Conservation (phyloP, 495 filamentous ascomycete genomes). For the Penicillium desertorum region DNA sequence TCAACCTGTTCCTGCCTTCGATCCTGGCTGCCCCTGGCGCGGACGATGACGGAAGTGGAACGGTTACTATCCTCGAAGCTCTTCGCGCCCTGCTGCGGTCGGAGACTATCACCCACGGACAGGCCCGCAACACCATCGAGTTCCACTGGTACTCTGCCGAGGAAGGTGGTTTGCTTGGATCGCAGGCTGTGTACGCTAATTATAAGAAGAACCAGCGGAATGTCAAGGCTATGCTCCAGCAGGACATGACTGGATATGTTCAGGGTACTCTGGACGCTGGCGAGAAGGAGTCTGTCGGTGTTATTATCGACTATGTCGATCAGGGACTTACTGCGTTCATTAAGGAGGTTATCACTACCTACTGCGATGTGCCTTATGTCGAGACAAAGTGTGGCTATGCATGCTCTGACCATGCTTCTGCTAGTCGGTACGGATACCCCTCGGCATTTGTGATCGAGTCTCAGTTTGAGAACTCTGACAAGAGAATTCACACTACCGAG, state of each 20-base stretch:
- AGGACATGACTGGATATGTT: constrained; percentile 97
- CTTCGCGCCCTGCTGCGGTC: constrained; percentile 62
- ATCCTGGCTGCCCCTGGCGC: constrained; percentile 75
- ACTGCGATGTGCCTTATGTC: constrained; percentile 87
- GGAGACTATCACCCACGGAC: constrained; percentile 50
- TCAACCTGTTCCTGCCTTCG: constrained; percentile 86
- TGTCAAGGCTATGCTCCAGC: constrained; percentile 96
- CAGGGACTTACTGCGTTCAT: constrained; percentile 82
- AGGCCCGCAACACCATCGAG: constrained; percentile 76
- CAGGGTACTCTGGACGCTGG: constrained; percentile 82
- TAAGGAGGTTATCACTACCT: constrained; percentile 81
- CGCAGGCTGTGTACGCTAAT: constrained; percentile 79
- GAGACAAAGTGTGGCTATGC: constrained; percentile 96
- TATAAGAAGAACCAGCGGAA: constrained; percentile 75
- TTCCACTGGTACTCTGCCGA: constrained; percentile 97
- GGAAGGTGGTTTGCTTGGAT: constrained; percentile 84
- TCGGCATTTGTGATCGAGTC: constrained; percentile 95
- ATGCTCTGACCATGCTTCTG: constrained; percentile 96
- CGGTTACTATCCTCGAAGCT: constrained; percentile 75
- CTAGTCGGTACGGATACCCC: constrained; percentile 91
- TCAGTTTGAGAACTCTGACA: constrained; percentile 78
- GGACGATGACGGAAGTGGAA: constrained; percentile 75
- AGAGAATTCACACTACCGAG: constrained; percentile 87
- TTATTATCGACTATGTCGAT: constrained; percentile 93
- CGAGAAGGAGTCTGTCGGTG: constrained; percentile 79